Conservation (phyloP, 2,329 filamentous ascomycete genomes). For the Clarireedia paspali region DNA sequence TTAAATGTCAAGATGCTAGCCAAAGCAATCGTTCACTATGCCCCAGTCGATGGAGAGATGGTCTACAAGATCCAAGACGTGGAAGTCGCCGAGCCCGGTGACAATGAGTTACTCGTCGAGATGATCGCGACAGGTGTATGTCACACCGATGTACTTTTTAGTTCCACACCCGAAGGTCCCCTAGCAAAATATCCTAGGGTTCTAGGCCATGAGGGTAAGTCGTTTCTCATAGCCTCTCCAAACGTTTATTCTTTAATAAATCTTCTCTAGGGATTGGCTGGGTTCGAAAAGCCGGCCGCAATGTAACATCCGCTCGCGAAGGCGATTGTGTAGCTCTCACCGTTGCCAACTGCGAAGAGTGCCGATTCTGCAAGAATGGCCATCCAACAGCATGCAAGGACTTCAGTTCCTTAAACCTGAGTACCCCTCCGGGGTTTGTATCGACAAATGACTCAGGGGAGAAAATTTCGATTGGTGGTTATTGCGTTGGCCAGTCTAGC, state of each 20-base stretch:
- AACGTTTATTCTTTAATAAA: neutral
- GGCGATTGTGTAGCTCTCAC: conserved; percentile 7
- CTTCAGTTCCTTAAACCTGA: neutral
- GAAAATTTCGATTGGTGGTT: neutral
- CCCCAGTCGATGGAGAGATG: neutral
- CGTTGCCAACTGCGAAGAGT: neutral
- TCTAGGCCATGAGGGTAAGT: conserved; percentile 10
- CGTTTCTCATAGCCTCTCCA: neutral
- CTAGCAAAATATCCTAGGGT: conserved; percentile 5
- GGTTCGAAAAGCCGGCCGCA: neutral
- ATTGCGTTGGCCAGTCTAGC: conserved; percentile 33
- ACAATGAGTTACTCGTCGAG: conserved; percentile 6
- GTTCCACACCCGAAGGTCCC: neutral
- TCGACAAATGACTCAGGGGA: neutral
- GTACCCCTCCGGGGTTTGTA: neutral
- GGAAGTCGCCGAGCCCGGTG: neutral
- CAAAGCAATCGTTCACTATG: neutral
- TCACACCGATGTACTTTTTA: conserved; percentile 4
- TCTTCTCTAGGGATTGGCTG: neutral
- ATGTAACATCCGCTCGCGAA: neutral
- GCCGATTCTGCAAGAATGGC: neutral
- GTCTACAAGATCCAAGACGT: neutral
- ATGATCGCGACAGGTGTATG: conserved; percentile 9
- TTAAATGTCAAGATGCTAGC: neutral
- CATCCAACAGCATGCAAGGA: conserved; percentile 6